Percentiles rank a stretch among this genome's conserved stretches.
These are phyloP conservation scores for Leishmania guyanensis DNA, from an alignment of 208 protist genomes.

Conservation along the genomic window DNA sequence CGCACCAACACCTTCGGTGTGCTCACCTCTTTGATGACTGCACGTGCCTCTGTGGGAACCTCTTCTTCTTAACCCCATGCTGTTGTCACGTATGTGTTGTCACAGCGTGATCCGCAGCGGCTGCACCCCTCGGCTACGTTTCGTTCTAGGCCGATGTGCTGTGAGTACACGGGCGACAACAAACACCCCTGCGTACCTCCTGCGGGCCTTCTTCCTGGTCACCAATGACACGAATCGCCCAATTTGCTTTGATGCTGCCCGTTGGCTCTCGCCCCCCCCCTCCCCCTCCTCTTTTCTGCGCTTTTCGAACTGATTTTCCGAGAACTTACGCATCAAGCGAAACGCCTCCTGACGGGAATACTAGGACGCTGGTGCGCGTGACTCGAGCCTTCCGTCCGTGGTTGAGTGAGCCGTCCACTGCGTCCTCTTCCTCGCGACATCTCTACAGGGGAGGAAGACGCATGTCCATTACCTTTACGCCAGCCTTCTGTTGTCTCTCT, in stretches of 20 bases:
- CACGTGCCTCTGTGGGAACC: neutral
- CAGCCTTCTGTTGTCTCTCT: constrained; percentile 1
- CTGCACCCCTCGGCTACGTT: neutral
- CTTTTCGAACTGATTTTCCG: neutral
- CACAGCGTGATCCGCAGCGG: neutral
- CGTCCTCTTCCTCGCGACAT: neutral
- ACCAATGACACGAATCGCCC: neutral
- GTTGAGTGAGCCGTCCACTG: neutral
- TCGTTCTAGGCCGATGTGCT: too few relatives aligned
- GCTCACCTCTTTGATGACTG: neutral
- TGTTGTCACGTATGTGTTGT: neutral
- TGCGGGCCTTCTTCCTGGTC: neutral
- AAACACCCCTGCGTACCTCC: neutral
- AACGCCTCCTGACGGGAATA: neutral
- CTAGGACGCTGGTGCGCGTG: neutral
- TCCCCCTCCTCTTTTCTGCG: neutral
- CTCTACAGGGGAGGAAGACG: neutral
- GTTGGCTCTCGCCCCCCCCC: neutral
- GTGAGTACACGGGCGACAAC: neutral
- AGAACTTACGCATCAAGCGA: neutral
- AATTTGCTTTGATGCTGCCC: neutral
- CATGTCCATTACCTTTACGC: neutral
- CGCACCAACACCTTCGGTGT: neutral
- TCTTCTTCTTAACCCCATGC: neutral
- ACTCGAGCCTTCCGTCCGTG: neutral